Evolutionary conservation across 2,329 filamentous ascomycete species (phyloP), one percentile per base, ranked within the genome.

Genomic region (Aspergillus hortae): DNA sequence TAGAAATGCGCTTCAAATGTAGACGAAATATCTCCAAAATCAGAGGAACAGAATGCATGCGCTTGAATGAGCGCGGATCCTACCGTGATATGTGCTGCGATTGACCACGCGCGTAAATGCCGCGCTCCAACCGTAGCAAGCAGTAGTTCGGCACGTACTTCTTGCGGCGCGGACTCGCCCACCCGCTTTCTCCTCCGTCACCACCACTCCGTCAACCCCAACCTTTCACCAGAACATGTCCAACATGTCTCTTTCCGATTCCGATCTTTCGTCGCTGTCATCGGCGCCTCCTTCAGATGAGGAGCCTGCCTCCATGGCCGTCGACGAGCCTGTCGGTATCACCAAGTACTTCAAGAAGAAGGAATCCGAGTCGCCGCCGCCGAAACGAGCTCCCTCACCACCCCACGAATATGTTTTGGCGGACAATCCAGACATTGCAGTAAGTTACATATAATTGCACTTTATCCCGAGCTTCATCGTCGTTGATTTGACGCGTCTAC

Each of bases 391-490:
- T 52, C 86, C 90, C 17, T 96, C 92, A 60, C 92, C 92, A 61
- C 86, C 90, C 7, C 92, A 96, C 71, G 90, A 96, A 79, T 89
- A 88, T 72, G 87, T 90, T 25, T 78, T 96, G 51, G 90, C 90
- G 56, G 92, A 97, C 70, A 96, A 95, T 71, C 82, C 88, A 56
- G 88, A 94, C 67, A 92, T 97, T 75, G 88, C 92, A 62, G 92
- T 96, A 81, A 74, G 92, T 89, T 54, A 56, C 51, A 11, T 21
- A 21, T 44, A 10, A 10, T 35, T 57, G 58, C 62, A 71, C 73
- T 74, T 75, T 74, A 76, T 62, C 51, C 51, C 21, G 46, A 48
- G 42, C 27, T 23, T 38, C 63, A 30, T 53, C 1, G 46, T 46
- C 42, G 41, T 44, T 38, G n/a, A 48, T 53, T 52, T 54, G 47